Percentiles rank a stretch among this genome's conserved stretches.
phyloP scores from a whole-genome alignment of 768 basidiomycete genomes.

The Pholiota molesta region DNA sequence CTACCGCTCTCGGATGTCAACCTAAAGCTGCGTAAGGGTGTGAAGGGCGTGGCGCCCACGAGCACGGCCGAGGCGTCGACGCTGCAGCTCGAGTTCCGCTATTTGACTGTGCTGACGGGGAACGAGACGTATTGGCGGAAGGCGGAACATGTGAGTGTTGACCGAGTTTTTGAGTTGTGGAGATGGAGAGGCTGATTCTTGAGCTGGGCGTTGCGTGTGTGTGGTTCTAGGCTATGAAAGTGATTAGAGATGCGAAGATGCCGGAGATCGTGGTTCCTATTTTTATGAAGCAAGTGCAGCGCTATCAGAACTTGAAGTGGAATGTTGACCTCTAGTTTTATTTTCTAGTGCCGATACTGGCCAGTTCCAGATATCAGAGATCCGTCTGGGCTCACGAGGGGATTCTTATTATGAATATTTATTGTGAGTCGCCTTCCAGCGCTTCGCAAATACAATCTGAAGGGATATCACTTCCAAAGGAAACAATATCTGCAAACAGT shows the following conservation, averaged over 20 bases:
- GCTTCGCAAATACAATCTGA: not conserved
- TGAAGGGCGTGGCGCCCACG: conserved; percentile 66
- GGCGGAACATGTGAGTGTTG: conserved; percentile 66
- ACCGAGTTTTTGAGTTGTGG: not conserved
- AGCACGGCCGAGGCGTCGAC: conserved; percentile 88
- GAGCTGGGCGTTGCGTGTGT: too few species aligned
- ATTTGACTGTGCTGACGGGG: conserved; percentile 77
- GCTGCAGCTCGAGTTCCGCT: conserved; percentile 89
- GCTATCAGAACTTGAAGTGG: not conserved
- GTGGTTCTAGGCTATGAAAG: conserved; percentile 55
- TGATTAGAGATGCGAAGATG: conserved; percentile 63
- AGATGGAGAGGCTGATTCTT: too few species aligned
- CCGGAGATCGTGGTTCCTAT: conserved; percentile 81
- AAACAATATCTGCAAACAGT: conserved; percentile 90
- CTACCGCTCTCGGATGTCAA: conserved; percentile 82
- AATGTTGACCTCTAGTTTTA: not conserved
- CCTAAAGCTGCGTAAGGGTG: conserved; percentile 59
- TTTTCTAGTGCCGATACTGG: conserved; percentile 42
- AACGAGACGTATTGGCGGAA: conserved; percentile 84
- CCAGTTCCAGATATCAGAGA: conserved; percentile 62
- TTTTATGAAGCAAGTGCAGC: conserved; percentile 68
- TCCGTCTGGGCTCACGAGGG: conserved; percentile 89
- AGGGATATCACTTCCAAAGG: conserved; percentile 28
- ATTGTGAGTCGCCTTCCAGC: conserved; percentile 47
- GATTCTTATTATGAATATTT: conserved; percentile 96